Evolutionary conservation across 495 filamentous ascomycete species (phyloP).

Genomic region (Trichodelitschia bisporula): DNA sequence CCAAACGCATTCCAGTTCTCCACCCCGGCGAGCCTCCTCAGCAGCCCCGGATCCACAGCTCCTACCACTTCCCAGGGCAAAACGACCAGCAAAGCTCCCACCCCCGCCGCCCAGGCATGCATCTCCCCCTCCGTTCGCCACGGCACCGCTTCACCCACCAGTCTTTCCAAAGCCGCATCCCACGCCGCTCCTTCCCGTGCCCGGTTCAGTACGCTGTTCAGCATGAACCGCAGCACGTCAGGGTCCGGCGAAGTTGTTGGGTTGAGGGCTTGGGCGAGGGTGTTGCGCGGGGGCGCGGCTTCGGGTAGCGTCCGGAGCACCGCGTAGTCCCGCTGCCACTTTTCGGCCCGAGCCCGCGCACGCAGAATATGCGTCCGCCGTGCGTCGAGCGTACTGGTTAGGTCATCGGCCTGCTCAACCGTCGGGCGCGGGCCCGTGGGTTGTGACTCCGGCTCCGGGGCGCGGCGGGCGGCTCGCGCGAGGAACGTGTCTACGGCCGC

Average conservation of each 20-base stretch:
- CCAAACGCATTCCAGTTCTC: slow-evolving; percentile 16
- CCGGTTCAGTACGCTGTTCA: slow-evolving; percentile 9
- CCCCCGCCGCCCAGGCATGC: slow-evolving; percentile 1
- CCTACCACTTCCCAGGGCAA: too few species aligned
- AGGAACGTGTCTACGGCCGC: slow-evolving; percentile 6
- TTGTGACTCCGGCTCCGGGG: too few species aligned
- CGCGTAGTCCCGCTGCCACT: neutral
- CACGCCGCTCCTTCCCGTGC: slow-evolving; percentile 3
- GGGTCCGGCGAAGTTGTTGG: slow-evolving; percentile 4
- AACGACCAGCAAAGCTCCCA: slow-evolving; percentile 7
- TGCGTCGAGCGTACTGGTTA: neutral
- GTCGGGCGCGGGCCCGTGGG: neutral
- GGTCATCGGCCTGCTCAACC: neutral
- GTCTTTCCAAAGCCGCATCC: too few species aligned
- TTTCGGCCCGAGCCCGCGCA: neutral
- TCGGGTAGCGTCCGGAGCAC: slow-evolving; percentile 2
- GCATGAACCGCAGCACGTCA: slow-evolving; percentile 10
- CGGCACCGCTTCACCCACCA: too few species aligned
- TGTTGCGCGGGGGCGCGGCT: slow-evolving; percentile 2
- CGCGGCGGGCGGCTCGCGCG: slow-evolving; percentile 1
- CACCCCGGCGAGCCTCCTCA: slow-evolving; percentile 6
- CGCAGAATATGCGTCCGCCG: neutral
- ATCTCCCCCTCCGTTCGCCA: too few species aligned
- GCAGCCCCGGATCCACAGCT: slow-evolving; percentile 8
- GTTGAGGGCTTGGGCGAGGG: slow-evolving; percentile 3